phyloP scores from a whole-genome alignment of 73 alveolate species.

The Symbiodinium pilosum region DNA sequence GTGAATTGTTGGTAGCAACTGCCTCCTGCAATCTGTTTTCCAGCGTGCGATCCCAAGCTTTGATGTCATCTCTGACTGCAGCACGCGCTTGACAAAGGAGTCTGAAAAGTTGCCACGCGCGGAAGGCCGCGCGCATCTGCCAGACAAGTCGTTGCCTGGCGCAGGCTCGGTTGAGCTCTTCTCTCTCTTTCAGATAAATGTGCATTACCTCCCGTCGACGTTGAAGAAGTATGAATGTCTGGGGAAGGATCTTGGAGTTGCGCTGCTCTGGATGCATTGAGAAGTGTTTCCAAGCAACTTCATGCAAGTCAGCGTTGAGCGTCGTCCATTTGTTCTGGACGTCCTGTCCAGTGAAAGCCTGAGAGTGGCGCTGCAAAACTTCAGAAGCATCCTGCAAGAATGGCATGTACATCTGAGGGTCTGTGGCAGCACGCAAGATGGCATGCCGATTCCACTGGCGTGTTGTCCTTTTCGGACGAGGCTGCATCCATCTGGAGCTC shows the following conservation, averaged over 20 bases:
- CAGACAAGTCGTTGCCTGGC: neutral
- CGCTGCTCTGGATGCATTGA: neutral
- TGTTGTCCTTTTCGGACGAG: neutral
- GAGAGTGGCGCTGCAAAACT: neutral
- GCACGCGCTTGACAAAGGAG: neutral
- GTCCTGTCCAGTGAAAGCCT: neutral
- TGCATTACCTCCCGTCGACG: neutral
- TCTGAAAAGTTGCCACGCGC: neutral
- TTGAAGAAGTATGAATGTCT: neutral
- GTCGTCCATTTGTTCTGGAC: neutral
- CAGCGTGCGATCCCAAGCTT: neutral
- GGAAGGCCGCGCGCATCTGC: neutral
- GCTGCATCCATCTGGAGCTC: neutral
- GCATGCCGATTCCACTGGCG: neutral
- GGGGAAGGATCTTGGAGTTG: constrained; percentile 33
- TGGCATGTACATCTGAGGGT: neutral
- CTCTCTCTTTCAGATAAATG: neutral
- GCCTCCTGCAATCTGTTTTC: neutral
- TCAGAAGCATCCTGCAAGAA: neutral
- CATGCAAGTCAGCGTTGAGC: neutral
- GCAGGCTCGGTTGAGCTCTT: neutral
- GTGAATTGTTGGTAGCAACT: neutral
- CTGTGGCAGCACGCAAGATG: neutral
- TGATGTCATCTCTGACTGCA: neutral
- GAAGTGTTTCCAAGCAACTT: neutral